Evolutionary conservation across 306 rosid species (phyloP).

Genomic region (Nissolia schottii): DNA sequence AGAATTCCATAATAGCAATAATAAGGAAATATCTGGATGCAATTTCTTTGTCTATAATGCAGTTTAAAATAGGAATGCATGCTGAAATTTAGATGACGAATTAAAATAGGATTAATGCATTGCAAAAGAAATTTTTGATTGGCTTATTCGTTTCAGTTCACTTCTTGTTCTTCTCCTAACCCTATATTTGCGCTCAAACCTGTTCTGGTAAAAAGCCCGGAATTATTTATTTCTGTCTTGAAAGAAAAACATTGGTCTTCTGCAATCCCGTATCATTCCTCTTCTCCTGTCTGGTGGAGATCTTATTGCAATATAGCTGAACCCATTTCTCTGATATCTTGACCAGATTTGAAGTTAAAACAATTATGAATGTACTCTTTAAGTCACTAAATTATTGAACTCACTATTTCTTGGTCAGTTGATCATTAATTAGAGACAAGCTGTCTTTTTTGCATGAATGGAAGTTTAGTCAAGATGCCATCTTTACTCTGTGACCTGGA

Average conservation of each 20-base stretch:
- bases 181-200: background rate
- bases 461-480: background rate
- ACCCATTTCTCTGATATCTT: background rate
- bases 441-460: slow-evolving; percentile 5
- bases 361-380: background rate
- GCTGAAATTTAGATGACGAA: background rate
- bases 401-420: background rate
- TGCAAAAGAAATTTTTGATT: background rate
- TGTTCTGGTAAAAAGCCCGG: background rate
- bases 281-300: background rate
- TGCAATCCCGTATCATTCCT: background rate
- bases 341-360: background rate
- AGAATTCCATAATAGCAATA: background rate
- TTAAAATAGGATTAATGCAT: background rate
- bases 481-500: background rate
- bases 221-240: background rate
- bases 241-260: background rate
- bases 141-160: background rate
- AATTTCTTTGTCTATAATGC: background rate
- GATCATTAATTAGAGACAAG: background rate
- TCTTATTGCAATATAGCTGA: background rate
- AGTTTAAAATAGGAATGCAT: background rate
- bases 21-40: background rate
- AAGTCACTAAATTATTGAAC: background rate
- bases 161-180: slow-evolving; percentile 8